Base-by-base conservation (phyloP, 2,329 filamentous ascomycete species). In the Fusarium scirpi region DNA sequence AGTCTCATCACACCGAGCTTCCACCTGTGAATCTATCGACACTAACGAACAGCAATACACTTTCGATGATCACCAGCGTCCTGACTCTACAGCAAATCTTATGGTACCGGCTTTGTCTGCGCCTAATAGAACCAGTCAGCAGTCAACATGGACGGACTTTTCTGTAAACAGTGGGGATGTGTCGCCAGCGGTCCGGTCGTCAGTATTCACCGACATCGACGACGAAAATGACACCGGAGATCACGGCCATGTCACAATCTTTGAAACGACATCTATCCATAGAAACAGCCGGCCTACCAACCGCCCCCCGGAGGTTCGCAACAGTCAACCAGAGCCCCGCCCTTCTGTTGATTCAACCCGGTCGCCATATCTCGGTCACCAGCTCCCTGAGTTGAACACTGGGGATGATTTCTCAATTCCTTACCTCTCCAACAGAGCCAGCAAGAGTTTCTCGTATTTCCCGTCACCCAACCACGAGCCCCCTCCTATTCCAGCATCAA, bases 141-240 rank as follows among this genome's bases (percentile, higher is more conserved):
- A 85, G 57, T 88, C 87, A 3, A 80, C 83, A n/a, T 90, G 87
- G 87, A 89, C 87, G 27, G 87, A 90, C 72, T 85, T 86, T 64
- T 88, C 87, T 1, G 79, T 89, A 12, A 86, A 86, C 18, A 89
- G 85, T 62, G 82, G 80, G 22, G 85, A 86, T 63, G 70, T 69
- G n/a, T 78, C 79, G 15, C 77, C 79, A 43, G 65, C 56, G 12
- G 67, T 71, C 18, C 74, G 70, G 48, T 79, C 79, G 10, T 74
- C 78, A 18, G 76, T 69, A 27, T 67, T 78, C 56, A 76, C 74
- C n/a, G 72, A 71, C 30, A 55, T 65, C 24, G 70, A 74, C 22
- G 65, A 71, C 16, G 72, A 74, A 40, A 66, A 75, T 24, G 77
- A 77, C 43, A 72, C 74, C 32, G 72, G 73, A 5, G 65, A 74